Conservation (phyloP, 176 grass and related monocot species). For the Avena insularis region DNA sequence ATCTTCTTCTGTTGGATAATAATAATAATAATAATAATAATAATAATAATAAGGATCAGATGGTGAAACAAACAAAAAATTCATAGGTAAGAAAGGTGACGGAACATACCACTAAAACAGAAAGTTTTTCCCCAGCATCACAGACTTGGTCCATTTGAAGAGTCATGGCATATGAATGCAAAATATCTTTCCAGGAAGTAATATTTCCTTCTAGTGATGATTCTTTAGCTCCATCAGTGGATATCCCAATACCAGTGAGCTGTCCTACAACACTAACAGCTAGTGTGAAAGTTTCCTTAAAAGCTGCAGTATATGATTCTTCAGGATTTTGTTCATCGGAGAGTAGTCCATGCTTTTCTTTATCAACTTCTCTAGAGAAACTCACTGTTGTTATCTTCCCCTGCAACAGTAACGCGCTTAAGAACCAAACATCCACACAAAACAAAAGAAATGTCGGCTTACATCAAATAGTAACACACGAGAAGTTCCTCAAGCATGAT, state of each 20-base stretch:
- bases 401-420: conserved; percentile 49
- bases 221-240: conserved; percentile 44
- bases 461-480: conserved; percentile 23
- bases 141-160: conserved; percentile 67
- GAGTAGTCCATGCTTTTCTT: conserved; percentile 35
- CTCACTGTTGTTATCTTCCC: conserved; percentile 46
- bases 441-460: conserved; percentile 25
- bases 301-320: conserved; percentile 52
- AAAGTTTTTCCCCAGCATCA: conserved; percentile 58
- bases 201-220: conserved; percentile 56
- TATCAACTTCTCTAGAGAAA: conserved; percentile 38
- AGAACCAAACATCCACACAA: conserved; percentile 23
- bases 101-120: conserved; percentile 60
- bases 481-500: not conserved
- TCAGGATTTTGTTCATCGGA: conserved; percentile 49
- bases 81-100: conserved; percentile 32
- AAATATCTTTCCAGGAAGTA: conserved; percentile 76
- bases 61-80: not conserved
- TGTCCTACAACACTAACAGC: conserved; percentile 50
- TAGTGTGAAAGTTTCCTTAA: conserved; percentile 52
- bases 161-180: conserved; percentile 60
- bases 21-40: conserved; percentile 10
- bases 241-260: conserved; percentile 45
- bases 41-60: conserved; percentile 39
- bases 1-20: conserved; percentile 42